Evolutionary conservation across 2,329 filamentous ascomycete genomes (phyloP).

Genomic region (Tolypocladium nubicola): DNA sequence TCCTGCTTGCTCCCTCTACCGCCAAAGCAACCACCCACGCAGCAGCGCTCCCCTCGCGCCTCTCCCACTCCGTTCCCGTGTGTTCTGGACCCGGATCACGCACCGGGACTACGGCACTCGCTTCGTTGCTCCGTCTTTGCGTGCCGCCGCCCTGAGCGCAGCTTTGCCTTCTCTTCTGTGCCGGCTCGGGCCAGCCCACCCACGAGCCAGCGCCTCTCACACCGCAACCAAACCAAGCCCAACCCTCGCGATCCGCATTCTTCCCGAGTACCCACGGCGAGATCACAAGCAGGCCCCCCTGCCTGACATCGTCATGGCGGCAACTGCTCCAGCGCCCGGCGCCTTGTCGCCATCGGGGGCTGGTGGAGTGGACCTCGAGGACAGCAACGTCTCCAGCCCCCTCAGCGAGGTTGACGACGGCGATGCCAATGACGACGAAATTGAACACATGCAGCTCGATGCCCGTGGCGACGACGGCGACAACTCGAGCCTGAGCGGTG

Average conservation of each 20-base stretch:
- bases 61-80: neutral
- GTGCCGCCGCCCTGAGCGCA: neutral
- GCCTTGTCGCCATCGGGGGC: constrained; percentile 32
- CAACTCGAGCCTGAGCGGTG: constrained; percentile 15
- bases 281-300: constrained; percentile 2
- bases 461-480: constrained; percentile 20
- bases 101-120: neutral
- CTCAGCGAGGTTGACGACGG: constrained; percentile 85
- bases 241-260: constrained; percentile 1
- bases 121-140: neutral
- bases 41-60: neutral
- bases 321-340: constrained; percentile 38
- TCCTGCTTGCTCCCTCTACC: neutral
- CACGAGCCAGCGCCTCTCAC: neutral
- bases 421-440: constrained; percentile 58
- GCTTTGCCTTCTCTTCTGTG: neutral
- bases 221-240: neutral
- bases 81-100: neutral
- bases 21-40: neutral
- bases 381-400: constrained; percentile 75
- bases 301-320: constrained; percentile 33
- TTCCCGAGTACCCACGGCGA: neutral
- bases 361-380: constrained; percentile 38
- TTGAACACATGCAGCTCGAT: constrained; percentile 45
- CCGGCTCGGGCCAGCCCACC: neutral